These are phyloP conservation scores for Podospora anserina DNA, from an alignment of 495 filamentous ascomycete species.

Conservation along the genomic window DNA sequence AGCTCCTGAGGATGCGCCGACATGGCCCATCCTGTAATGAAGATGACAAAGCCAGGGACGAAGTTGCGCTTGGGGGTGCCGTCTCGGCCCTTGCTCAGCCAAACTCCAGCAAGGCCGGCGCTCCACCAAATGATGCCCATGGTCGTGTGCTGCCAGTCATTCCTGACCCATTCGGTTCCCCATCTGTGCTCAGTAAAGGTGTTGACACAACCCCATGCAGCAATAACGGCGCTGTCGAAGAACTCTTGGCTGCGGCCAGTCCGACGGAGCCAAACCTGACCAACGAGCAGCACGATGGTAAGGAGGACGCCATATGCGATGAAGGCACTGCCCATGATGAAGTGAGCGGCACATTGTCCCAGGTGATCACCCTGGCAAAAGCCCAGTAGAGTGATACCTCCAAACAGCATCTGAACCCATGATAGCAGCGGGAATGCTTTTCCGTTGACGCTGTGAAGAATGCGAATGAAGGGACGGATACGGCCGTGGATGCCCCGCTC, in stretches of 20 bases:
- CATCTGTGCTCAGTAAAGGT: slow-evolving; percentile 97
- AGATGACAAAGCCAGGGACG: slow-evolving; percentile 83
- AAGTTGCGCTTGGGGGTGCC: slow-evolving; percentile 89
- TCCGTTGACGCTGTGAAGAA: slow-evolving; percentile 75
- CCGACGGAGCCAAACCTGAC: slow-evolving; percentile 79
- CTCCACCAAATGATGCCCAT: slow-evolving; percentile 99
- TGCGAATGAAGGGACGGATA: slow-evolving; percentile 68
- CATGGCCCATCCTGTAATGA: slow-evolving; percentile 96
- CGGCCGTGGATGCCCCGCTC: slow-evolving; percentile 75
- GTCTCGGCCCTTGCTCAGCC: slow-evolving; percentile 78
- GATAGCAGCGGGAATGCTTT: slow-evolving; percentile 81
- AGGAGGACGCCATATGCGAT: slow-evolving; percentile 89
- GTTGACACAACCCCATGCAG: slow-evolving; percentile 92
- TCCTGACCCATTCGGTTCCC: slow-evolving; percentile 85
- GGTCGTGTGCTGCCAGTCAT: slow-evolving; percentile 93
- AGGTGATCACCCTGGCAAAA: slow-evolving; percentile 90
- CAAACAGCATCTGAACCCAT: slow-evolving; percentile 97
- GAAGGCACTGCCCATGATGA: slow-evolving; percentile 97
- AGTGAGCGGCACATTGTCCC: slow-evolving; percentile 93
- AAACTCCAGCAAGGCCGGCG: slow-evolving; percentile 86
- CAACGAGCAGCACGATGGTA: slow-evolving; percentile 81
- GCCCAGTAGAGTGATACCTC: slow-evolving; percentile 88
- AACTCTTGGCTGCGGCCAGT: slow-evolving; percentile 93
- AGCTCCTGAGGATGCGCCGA: slow-evolving; percentile 78
- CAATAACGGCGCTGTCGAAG: slow-evolving; percentile 89